These are phyloP conservation scores for Vitis amurensis DNA, from an alignment of 164 flowering plant species.

Conservation along the genomic window DNA sequence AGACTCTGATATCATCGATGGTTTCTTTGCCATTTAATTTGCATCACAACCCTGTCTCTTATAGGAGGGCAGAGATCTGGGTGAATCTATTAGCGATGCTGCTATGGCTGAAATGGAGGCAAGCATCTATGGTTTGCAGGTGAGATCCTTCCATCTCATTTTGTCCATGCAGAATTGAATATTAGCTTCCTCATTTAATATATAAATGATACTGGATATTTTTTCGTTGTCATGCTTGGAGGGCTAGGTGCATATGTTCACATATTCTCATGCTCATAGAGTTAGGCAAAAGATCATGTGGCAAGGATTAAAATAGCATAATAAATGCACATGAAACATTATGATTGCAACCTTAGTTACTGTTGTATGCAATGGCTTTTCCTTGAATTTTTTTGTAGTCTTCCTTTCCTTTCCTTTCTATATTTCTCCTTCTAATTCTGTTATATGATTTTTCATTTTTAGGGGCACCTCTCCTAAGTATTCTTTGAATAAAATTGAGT, in stretches of 20 bases:
- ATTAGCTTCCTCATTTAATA: not conserved
- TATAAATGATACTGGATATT: not conserved
- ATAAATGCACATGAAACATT: too few species aligned
- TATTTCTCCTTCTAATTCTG: not conserved
- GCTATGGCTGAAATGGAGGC: constrained; percentile 78
- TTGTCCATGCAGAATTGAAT: not conserved
- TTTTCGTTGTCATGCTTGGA: not conserved
- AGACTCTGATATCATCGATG: not conserved
- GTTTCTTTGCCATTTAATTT: not conserved
- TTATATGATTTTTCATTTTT: not conserved
- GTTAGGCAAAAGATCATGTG: too few species aligned
- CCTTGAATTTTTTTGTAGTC: not conserved
- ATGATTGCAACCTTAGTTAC: too few species aligned
- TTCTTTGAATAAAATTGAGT: not conserved
- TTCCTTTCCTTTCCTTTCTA: not conserved
- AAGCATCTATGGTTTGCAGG: constrained; percentile 80
- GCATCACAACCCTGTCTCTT: not conserved
- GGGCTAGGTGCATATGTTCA: not conserved
- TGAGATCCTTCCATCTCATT: constrained; percentile 15
- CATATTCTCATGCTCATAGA: too few species aligned
- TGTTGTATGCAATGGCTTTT: too few species aligned
- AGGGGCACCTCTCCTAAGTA: not conserved
- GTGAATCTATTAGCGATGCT: constrained; percentile 52
- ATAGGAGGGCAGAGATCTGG: constrained; percentile 13
- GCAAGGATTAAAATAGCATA: too few species aligned